Evolutionary conservation across 2,329 filamentous ascomycete species (phyloP).

Genomic region (Pseudogymnoascus sp.): DNA sequence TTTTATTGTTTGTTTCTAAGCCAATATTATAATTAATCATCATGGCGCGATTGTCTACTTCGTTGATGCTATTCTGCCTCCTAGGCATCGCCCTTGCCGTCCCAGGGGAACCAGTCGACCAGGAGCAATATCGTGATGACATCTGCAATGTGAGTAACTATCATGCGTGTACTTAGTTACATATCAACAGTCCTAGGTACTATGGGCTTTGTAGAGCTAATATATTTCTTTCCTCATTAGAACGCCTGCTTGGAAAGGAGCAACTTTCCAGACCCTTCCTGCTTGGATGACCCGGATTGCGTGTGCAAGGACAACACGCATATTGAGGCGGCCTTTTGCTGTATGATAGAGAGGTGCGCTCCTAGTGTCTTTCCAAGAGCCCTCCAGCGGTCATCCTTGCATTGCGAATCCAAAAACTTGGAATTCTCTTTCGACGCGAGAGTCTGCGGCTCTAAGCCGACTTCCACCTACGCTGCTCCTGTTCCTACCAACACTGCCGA

Average conservation of each 20-base stretch:
- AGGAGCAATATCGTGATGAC: background rate
- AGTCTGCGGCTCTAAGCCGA: background rate
- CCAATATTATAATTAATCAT: background rate
- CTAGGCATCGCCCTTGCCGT: background rate
- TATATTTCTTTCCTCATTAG: background rate
- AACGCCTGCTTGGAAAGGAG: background rate
- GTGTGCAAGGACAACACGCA: background rate
- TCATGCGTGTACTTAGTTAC: background rate
- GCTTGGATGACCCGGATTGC: background rate
- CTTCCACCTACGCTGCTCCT: background rate
- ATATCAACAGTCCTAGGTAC: background rate
- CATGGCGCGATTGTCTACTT: background rate
- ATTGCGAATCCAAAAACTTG: background rate
- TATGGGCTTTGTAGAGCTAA: background rate
- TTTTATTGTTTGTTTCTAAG: background rate
- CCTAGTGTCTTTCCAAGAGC: background rate
- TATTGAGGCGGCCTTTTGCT: background rate
- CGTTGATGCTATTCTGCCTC: background rate
- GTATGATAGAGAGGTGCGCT: background rate
- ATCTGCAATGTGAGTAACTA: background rate
- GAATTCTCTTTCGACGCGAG: background rate
- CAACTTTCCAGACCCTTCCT: too few species aligned
- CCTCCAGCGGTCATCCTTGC: background rate
- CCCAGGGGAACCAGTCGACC: background rate
- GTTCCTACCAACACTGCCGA: background rate